These are phyloP conservation scores for Paramecium caudatum DNA, from an alignment of 73 alveolate genomes.

Conservation along the genomic window DNA sequence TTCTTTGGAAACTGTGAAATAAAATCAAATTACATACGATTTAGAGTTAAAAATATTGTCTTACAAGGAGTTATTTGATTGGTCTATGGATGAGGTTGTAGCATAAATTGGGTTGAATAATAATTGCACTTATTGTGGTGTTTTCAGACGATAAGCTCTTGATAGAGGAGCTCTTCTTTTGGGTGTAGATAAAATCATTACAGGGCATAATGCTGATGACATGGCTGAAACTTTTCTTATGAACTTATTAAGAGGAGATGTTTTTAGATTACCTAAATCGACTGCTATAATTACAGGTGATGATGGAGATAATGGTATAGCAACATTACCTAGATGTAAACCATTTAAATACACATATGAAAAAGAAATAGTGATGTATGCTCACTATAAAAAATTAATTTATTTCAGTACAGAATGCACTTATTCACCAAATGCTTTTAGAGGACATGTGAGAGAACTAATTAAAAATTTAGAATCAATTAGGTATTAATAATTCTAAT, in stretches of 20 bases:
- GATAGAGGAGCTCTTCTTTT: constrained; percentile 97
- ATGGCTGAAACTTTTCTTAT: constrained; percentile 98
- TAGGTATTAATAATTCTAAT: background rate
- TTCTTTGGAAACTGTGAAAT: constrained; percentile 95
- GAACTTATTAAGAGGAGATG: constrained; percentile 98
- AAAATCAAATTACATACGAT: constrained; percentile 87
- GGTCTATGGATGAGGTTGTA: constrained; percentile 99
- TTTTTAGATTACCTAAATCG: constrained; percentile 91
- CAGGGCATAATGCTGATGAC: constrained; percentile 99
- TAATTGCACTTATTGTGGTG: constrained; percentile 98
- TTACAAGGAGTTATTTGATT: constrained; percentile 93
- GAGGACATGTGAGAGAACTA: constrained; percentile 98
- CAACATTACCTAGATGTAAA: constrained; percentile 91
- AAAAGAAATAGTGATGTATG: constrained; percentile 99
- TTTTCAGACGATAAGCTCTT: constrained; percentile 98
- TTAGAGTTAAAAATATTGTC: constrained; percentile 91
- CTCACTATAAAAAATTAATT: constrained; percentile 94
- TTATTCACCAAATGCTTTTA: constrained; percentile 97
- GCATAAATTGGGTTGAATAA: constrained; percentile 90
- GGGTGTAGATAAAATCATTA: constrained; percentile 91
- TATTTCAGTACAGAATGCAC: constrained; percentile 98
- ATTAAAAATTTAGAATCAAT: constrained; percentile 86
- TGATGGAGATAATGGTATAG: constrained; percentile 81
- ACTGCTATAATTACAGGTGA: constrained; percentile 93
- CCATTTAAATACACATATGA: constrained; percentile 98